phyloP scores from a whole-genome alignment of 2,329 filamentous ascomycete genomes.

The Aschersonia sp. region DNA sequence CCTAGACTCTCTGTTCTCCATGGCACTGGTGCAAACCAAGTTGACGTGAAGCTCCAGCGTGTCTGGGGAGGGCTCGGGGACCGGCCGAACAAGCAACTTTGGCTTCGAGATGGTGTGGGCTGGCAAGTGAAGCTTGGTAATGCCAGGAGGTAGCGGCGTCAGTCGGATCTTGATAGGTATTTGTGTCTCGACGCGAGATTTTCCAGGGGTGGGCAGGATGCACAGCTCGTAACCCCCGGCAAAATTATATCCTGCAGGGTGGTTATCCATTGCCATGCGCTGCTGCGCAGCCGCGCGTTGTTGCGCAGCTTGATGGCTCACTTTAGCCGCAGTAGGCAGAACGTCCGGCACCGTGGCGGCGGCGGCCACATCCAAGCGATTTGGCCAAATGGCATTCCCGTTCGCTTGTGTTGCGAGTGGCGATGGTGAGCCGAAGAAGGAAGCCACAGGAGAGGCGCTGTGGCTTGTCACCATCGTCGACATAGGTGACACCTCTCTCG shows the following conservation, averaged over 20 bases:
- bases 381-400: constrained; percentile 21
- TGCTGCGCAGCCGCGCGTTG: constrained; percentile 9
- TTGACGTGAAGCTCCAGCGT: constrained; percentile 67
- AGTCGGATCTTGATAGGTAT: constrained; percentile 78
- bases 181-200: constrained; percentile 92
- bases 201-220: constrained; percentile 55
- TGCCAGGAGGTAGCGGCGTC: constrained; percentile 57
- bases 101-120: constrained; percentile 88
- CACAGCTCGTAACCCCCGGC: constrained; percentile 30
- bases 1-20: constrained; percentile 55
- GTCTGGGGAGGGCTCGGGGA: constrained; percentile 51
- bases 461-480: constrained; percentile 37
- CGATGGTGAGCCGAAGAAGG: constrained; percentile 33
- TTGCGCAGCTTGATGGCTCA: constrained; percentile 7
- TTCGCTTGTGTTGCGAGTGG: constrained; percentile 21
- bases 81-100: constrained; percentile 68
- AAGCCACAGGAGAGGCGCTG: constrained; percentile 31
- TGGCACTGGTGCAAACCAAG: constrained; percentile 84
- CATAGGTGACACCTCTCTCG: constrained; percentile 40
- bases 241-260: constrained; percentile 14
- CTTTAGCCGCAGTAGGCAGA: constrained; percentile 11
- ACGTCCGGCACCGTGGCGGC: constrained; percentile 10
- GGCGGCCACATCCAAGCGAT: constrained; percentile 12
- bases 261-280: constrained; percentile 11
- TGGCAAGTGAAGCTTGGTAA: constrained; percentile 73